Conservation (phyloP, 352 stramenopile species). For the Globisporangium ultimum region DNA sequence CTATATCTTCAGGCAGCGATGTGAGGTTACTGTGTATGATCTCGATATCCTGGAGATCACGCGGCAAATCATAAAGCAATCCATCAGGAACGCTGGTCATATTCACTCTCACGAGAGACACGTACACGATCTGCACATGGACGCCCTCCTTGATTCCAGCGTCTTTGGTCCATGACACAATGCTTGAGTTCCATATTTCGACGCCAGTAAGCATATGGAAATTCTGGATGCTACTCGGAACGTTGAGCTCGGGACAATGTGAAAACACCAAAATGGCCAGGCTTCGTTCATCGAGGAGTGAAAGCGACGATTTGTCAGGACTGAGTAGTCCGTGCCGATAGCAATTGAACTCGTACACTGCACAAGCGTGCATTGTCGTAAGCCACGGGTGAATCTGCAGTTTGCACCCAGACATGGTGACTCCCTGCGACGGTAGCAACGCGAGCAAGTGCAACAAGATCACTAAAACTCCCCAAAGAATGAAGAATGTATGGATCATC, state of each 20-base stretch:
- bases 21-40: slow-evolving; percentile 19
- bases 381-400: slow-evolving; percentile 10
- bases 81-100: slow-evolving; percentile 14
- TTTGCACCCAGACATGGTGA: slow-evolving; percentile 7
- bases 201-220: slow-evolving; percentile 20
- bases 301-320: slow-evolving; percentile 4
- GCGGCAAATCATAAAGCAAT: slow-evolving; percentile 13
- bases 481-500: slow-evolving; percentile 2
- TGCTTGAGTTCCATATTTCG: slow-evolving; percentile 24
- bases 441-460: slow-evolving; percentile 2
- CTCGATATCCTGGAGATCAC: slow-evolving; percentile 20
- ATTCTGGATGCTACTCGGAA: slow-evolving; percentile 12
- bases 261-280: slow-evolving; percentile 18
- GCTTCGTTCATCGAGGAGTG: slow-evolving; percentile 9
- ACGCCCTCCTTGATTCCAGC: slow-evolving; percentile 8
- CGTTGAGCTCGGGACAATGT: slow-evolving; percentile 17
- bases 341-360: slow-evolving; percentile 18
- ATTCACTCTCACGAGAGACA: slow-evolving; percentile 17
- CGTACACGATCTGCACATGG: slow-evolving; percentile 14
- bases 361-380: slow-evolving; percentile 16
- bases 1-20: slow-evolving; percentile 15
- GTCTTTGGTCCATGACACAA: slow-evolving; percentile 12
- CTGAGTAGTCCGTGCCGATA: neutral
- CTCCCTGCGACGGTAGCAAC: neutral
- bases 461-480: slow-evolving; percentile 11